phyloP scores from a whole-genome alignment of 169 alveolate species.

The Eimeria falciformis region DNA sequence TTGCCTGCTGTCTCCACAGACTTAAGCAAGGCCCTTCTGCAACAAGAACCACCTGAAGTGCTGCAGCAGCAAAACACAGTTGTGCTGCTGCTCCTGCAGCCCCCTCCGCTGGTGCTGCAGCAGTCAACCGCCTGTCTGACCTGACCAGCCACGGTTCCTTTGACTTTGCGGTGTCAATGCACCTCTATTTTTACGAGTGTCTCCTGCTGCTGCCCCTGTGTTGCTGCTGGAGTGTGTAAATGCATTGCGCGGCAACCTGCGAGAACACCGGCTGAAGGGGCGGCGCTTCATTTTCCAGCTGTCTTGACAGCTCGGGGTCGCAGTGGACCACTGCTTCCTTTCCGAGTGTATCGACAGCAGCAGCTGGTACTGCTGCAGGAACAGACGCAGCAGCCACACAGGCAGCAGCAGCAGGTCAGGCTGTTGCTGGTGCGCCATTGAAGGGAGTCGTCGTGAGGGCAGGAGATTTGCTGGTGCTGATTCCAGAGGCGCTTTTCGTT shows the following conservation, averaged over 20 bases:
- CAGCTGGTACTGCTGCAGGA: not conserved
- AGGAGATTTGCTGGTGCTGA: slow-evolving; percentile 2
- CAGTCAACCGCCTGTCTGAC: not conserved
- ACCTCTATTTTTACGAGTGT: too few species aligned
- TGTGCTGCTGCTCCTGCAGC: not conserved
- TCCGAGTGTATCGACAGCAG: too few species aligned
- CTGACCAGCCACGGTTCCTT: too few species aligned
- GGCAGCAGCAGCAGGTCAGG: not conserved
- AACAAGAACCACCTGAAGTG: not conserved
- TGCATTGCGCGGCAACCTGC: not conserved
- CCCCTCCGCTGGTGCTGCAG: not conserved
- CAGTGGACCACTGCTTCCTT: too few species aligned
- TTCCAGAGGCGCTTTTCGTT: not conserved
- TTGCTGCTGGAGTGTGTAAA: slow-evolving; percentile 21
- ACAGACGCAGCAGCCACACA: not conserved
- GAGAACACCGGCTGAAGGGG: slow-evolving; percentile 14
- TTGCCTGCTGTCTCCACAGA: not conserved
- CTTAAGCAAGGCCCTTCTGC: not conserved
- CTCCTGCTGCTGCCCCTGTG: slow-evolving; percentile 13
- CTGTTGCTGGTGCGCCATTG: not conserved
- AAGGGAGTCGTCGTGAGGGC: not conserved
- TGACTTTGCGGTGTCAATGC: too few species aligned
- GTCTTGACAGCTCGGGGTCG: not conserved
- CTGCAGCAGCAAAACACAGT: not conserved
- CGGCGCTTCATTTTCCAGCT: slow-evolving; percentile 12